Conservation (phyloP, 169 alveolate species). For the Eimeria maxima region DNA sequence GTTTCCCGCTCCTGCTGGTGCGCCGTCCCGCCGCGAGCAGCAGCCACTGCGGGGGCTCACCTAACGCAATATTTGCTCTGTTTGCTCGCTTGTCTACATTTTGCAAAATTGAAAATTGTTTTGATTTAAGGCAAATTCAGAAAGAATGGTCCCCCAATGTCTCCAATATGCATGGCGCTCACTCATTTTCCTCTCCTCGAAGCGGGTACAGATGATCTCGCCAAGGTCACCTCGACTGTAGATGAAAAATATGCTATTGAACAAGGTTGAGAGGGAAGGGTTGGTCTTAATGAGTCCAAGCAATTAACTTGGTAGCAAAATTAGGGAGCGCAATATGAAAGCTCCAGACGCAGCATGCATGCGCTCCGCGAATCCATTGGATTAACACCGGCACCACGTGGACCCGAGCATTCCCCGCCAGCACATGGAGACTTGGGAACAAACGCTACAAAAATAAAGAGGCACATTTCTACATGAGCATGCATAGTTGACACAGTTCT, state of each 20-base stretch:
- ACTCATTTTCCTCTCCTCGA: background rate
- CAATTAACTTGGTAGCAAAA: background rate
- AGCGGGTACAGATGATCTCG: background rate
- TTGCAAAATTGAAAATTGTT: background rate
- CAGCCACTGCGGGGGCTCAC: background rate
- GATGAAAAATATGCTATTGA: background rate
- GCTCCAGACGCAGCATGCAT: background rate
- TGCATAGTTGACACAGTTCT: background rate
- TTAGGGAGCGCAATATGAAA: background rate
- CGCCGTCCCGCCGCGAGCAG: conserved; percentile 30
- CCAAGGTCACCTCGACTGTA: background rate
- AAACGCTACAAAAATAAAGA: background rate
- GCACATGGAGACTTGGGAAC: background rate
- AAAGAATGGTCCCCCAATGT: background rate
- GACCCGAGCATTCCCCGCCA: background rate
- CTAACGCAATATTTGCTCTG: background rate
- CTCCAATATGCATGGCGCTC: background rate
- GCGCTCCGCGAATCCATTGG: background rate
- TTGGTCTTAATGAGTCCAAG: background rate
- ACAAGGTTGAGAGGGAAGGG: background rate
- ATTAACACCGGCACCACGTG: background rate
- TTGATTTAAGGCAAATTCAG: background rate
- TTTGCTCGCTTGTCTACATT: background rate
- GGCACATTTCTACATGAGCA: background rate
- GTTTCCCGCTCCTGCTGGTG: background rate